phyloP scores from a whole-genome alignment of 2,329 filamentous ascomycete genomes.

The Clarireedia paspali region DNA sequence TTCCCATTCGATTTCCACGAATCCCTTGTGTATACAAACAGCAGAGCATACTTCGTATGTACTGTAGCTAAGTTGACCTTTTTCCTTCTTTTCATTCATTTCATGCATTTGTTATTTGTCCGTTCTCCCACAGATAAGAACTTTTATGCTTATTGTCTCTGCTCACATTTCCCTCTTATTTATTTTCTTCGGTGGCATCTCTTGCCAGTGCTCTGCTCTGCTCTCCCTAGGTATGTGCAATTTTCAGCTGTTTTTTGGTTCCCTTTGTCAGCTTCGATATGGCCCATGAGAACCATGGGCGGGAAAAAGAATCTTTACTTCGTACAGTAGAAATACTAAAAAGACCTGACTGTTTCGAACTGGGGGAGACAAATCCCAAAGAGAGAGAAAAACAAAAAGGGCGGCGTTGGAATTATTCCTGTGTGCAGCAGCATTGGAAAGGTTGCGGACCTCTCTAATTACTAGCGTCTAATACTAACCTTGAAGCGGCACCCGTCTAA shows the following conservation, averaged over 20 bases:
- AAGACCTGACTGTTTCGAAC: not conserved
- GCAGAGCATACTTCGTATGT: too few species aligned
- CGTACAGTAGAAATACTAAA: too few species aligned
- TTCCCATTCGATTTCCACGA: too few species aligned
- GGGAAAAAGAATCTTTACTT: too few species aligned
- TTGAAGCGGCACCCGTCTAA: constrained; percentile 8
- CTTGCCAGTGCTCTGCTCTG: too few species aligned
- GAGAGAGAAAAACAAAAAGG: not conserved
- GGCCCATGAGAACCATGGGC: too few species aligned
- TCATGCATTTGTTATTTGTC: not conserved
- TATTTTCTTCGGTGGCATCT: not conserved
- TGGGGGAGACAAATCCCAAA: not conserved
- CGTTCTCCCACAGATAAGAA: not conserved
- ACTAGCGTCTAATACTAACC: constrained; percentile 5
- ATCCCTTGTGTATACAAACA: too few species aligned
- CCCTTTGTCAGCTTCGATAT: too few species aligned
- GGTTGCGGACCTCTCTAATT: not conserved
- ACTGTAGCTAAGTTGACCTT: not conserved
- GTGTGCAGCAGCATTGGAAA: not conserved
- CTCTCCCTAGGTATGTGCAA: too few species aligned
- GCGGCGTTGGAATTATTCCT: constrained; percentile 2
- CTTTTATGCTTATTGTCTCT: not conserved
- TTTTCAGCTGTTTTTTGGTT: too few species aligned
- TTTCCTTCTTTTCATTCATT: not conserved
- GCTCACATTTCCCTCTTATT: not conserved